Percentiles rank a stretch among this genome's conserved stretches.
Conservation (phyloP, 176 grass and related monocot genomes). For the Zoysia japonica region DNA sequence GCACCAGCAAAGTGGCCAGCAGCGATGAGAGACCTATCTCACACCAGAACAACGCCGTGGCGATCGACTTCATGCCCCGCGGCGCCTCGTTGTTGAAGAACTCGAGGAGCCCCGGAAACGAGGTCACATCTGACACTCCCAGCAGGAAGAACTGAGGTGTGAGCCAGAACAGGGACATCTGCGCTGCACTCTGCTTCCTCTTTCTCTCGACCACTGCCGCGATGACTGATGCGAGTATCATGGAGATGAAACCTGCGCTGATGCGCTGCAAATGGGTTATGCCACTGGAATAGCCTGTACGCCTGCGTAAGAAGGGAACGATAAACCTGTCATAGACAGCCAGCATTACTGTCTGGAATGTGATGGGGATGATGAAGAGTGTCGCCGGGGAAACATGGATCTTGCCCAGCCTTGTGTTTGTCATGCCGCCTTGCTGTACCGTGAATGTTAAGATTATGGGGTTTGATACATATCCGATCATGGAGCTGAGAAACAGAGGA, state of each 20-base stretch:
- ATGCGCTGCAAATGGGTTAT: slow-evolving; percentile 55
- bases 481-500: slow-evolving; percentile 63
- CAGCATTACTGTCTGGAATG: slow-evolving; percentile 54
- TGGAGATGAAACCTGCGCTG: slow-evolving; percentile 36
- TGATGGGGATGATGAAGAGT: slow-evolving; percentile 58
- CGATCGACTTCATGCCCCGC: slow-evolving; percentile 63
- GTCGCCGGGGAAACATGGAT: slow-evolving; percentile 56
- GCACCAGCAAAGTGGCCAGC: slow-evolving; percentile 46
- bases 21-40: slow-evolving; percentile 46
- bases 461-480: slow-evolving; percentile 45
- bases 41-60: slow-evolving; percentile 57
- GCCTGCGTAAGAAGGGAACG: slow-evolving; percentile 42
- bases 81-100: slow-evolving; percentile 69
- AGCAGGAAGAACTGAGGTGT: slow-evolving; percentile 55
- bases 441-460: slow-evolving; percentile 50
- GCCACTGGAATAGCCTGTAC: slow-evolving; percentile 43
- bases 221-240: slow-evolving; percentile 35
- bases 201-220: slow-evolving; percentile 54
- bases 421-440: slow-evolving; percentile 55
- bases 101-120: slow-evolving; percentile 63
- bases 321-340: slow-evolving; percentile 51
- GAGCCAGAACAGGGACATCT: slow-evolving; percentile 68
- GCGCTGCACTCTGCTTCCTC: slow-evolving; percentile 23
- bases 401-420: slow-evolving; percentile 55
- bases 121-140: slow-evolving; percentile 58